These are phyloP conservation scores for Cryptosporidium sp. DNA, from an alignment of 169 alveolate genomes.

Conservation along the genomic window DNA sequence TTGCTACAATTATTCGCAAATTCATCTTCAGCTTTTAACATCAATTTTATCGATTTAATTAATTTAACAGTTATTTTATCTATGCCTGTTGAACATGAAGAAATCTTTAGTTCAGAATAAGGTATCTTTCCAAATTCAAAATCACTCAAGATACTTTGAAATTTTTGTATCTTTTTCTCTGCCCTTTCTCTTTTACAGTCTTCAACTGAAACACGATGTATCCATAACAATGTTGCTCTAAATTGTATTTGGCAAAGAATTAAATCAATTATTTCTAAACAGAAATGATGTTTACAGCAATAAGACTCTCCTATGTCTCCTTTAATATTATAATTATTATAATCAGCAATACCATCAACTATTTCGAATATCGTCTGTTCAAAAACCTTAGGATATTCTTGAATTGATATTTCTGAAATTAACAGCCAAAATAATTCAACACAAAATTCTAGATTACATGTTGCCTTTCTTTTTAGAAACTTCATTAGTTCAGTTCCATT, in stretches of 20 bases:
- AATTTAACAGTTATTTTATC: constrained; percentile 32
- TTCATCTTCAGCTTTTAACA: constrained; percentile 6
- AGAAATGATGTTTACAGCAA: constrained; percentile 58
- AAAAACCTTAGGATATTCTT: constrained; percentile 16
- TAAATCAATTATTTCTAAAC: constrained; percentile 61
- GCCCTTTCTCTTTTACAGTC: constrained; percentile 51
- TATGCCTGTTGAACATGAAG: constrained; percentile 18
- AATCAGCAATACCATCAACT: constrained; percentile 11
- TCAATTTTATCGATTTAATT: background rate
- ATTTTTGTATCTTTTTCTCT: constrained; percentile 53
- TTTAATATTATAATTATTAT: constrained; percentile 23
- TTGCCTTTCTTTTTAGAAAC: constrained; percentile 53
- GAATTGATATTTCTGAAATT: constrained; percentile 58
- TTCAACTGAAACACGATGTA: constrained; percentile 39
- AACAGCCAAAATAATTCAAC: constrained; percentile 75
- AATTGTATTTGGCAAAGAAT: constrained; percentile 67
- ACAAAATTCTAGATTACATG: constrained; percentile 48
- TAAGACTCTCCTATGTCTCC: background rate
- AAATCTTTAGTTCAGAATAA: background rate
- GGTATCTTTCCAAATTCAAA: constrained; percentile 35
- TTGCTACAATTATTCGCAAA: constrained; percentile 13
- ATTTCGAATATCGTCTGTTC: constrained; percentile 18
- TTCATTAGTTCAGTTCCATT: constrained; percentile 17
- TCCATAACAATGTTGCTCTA: constrained; percentile 58
- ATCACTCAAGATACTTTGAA: constrained; percentile 20